phyloP scores from a whole-genome alignment of 2,329 filamentous ascomycete species.

The Lachnellula hyalina region DNA sequence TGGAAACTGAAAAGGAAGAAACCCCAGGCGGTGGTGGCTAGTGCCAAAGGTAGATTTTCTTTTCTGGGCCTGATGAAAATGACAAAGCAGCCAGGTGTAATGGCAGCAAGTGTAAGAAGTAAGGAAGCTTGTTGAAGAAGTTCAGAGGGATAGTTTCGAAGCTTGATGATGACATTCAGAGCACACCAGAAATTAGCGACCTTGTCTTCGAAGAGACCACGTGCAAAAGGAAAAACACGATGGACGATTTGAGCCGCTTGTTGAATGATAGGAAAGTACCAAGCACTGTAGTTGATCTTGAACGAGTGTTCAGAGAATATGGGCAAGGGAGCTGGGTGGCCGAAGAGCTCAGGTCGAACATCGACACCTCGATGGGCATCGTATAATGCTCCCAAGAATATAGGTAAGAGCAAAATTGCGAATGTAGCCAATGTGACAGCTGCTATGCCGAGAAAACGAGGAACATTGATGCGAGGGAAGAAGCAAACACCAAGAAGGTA shows the following conservation, averaged over 20 bases:
- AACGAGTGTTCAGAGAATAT: constrained; percentile 53
- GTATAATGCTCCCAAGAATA: constrained; percentile 67
- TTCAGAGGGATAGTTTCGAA: constrained; percentile 65
- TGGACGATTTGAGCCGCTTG: constrained; percentile 81
- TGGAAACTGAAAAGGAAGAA: constrained; percentile 98
- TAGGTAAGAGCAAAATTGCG: constrained; percentile 66
- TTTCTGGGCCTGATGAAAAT: constrained; percentile 75
- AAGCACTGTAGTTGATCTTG: constrained; percentile 56
- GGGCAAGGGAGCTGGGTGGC: constrained; percentile 57
- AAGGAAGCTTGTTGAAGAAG: constrained; percentile 74
- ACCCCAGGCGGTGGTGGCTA: constrained; percentile 85
- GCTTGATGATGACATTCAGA: constrained; percentile 82
- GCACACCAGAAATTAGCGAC: constrained; percentile 98
- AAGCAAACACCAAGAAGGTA: constrained; percentile 84
- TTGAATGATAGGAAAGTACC: constrained; percentile 69
- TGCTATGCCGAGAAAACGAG: constrained; percentile 69
- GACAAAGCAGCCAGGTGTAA: constrained; percentile 72
- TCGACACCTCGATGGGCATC: constrained; percentile 61
- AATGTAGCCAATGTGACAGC: constrained; percentile 70
- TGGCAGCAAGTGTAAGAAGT: constrained; percentile 66
- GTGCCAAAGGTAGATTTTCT: constrained; percentile 69
- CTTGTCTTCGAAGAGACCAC: constrained; percentile 97
- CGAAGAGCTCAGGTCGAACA: constrained; percentile 49
- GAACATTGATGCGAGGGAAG: constrained; percentile 63
- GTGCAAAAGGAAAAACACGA: constrained; percentile 90